Conservation (phyloP, 139 green algal genomes). For the Coelastrella sp. region DNA sequence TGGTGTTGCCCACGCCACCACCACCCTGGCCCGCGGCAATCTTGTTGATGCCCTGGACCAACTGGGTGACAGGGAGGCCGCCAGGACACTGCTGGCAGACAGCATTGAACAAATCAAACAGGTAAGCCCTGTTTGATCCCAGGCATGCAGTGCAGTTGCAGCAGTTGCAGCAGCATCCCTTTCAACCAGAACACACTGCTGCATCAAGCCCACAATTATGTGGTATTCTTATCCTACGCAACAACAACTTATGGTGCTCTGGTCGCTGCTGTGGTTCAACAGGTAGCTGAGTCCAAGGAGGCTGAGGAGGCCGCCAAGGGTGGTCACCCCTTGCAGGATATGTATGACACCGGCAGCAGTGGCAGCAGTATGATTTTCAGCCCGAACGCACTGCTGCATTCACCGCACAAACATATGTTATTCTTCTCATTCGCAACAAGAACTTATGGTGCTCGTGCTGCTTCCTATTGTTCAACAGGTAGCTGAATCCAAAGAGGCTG, state of each 20-base stretch:
- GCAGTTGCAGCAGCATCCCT: not conserved
- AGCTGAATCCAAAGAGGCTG: slow-evolving; percentile 43
- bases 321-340: not conserved
- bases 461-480: not conserved
- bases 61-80: slow-evolving; percentile 24
- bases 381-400: no score
- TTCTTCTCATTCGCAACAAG: no score
- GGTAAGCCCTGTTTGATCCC: not conserved
- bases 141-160: not conserved
- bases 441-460: not conserved
- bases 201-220: no score
- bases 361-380: not conserved
- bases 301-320: slow-evolving; percentile 39
- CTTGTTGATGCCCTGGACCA: slow-evolving; percentile 45
- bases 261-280: not conserved
- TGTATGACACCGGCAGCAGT: slow-evolving; percentile 11
- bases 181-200: no score
- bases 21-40: slow-evolving; percentile 48
- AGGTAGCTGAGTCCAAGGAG: slow-evolving; percentile 44
- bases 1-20: slow-evolving; percentile 44
- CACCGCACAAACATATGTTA: no score
- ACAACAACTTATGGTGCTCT: not conserved
- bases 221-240: no score
- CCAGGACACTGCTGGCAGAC: slow-evolving; percentile 36
- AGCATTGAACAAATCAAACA: slow-evolving; percentile 23